Base-by-base conservation (phyloP, 148 eudicot species). In the Diospyros kaki region DNA sequence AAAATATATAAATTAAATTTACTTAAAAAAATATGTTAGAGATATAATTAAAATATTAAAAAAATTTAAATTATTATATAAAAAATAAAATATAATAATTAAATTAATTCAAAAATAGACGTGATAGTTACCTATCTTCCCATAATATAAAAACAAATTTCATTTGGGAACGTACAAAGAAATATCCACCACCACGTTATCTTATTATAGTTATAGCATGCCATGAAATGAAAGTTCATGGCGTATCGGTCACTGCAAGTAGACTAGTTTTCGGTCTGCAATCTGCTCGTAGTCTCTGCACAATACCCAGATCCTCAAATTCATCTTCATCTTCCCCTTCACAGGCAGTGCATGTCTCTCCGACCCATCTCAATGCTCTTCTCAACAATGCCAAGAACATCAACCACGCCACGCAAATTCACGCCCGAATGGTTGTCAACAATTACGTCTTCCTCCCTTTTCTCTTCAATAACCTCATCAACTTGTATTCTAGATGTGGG, bases 401-500 rank as follows among this genome's bases (percentile, higher is more conserved):
- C 74, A 81, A 73, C 41, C 87, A 79, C 60, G 87, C 85, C 9
- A 54, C 76, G 52, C 85, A 86, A 86, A 77, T 89, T 62, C 89
- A 89, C 75, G 28, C 85, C 50, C 86, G 86, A 74, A 78, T 89
- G 77, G 69, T 84, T 74, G 60, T 69, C 60, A 69, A 80, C 63
- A 54, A 61, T 52, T 80, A 76, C 70, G 40, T 73, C 2, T 72
- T 76, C 43, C 51, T 83, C 73, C 82, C 87, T 62, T 82, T 84
- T 58, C 83, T 88, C 69, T 74, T 84, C 78, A 82, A 65, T 73
- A 82, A 64, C 73, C 83, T 88, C 74, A 69, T 84, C 41, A 84
- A 79, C 68, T 78, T 89, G 73, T 84, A 86, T 66, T 78, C 88
- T 56, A 87, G 81, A 17, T 89, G 77, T 60, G 85, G 87, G 71